Evolutionary conservation across 371 early-diverging fungal species (phyloP), one percentile per base, ranked within the genome.

Genomic region (Mucor velutinosus): DNA sequence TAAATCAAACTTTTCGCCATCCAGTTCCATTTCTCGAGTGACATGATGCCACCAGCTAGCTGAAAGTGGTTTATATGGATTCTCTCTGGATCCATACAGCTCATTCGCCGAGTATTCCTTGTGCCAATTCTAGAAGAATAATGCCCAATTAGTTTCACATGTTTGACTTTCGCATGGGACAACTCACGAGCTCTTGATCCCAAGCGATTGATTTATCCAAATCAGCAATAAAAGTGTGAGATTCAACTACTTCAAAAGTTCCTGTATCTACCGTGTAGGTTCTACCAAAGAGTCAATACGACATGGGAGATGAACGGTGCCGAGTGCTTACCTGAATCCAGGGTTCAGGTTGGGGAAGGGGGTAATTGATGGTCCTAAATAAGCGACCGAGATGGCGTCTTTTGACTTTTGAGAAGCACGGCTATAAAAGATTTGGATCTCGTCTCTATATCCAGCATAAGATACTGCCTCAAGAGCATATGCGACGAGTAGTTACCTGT

Each of bases 11-110:
- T 65, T 62, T 15, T 69, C 66, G 1, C 63, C 67, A n/a, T 74
- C 62, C 4, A 66, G 41, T 70, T 86, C 86, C 72, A 88, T 86
- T 14, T 73, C 76, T 21, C 67, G 67, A 3, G 86, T 82, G 3
- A 88, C 85, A 39, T 84, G 74, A 56, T 88, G 88, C 88, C 88
- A 88, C 88, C 88, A 88, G 11, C 71, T 70, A 2, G 88, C 75
- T 19, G 76, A 71, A 45, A 88, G 59, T 0, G 87, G 86, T 35
- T 62, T 30, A 15, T 35, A 49, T 37, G 10, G 19, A 25, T 65
- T 51, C 7, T 35, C 12, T 2, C 19, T 23, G 21, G 66, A 79
- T 21, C 69, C 59, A 39, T 82, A 87, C 23, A 79, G 71, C 35
- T 83, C 64, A 56, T 80, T 70, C 21, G 88, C 86, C 63, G 86